These are phyloP conservation scores for Mucor velutinosus DNA, from an alignment of 371 early-diverging fungal species.

Conservation along the genomic window DNA sequence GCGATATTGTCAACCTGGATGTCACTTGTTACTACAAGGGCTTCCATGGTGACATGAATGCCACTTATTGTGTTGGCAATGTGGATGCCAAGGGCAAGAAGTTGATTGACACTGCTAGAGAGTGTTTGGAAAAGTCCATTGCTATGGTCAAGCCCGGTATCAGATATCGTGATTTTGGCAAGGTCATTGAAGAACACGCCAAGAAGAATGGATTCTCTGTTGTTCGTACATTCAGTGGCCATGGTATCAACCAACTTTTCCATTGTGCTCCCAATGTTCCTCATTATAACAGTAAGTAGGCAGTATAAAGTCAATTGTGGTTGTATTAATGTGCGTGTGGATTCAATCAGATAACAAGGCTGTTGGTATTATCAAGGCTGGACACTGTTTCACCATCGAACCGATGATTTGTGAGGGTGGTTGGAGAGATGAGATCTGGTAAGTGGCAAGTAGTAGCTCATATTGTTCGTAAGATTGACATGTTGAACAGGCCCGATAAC, in stretches of 20 bases:
- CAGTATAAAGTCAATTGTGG: not conserved
- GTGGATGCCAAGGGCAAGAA: slow-evolving; percentile 76
- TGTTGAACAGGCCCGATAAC: slow-evolving; percentile 70
- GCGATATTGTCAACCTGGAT: slow-evolving; percentile 94
- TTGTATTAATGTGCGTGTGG: not conserved
- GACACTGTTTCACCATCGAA: slow-evolving; percentile 97
- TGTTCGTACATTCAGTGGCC: slow-evolving; percentile 93
- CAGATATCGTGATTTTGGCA: slow-evolving; percentile 92
- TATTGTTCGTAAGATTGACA: not conserved
- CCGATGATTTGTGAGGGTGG: slow-evolving; percentile 95
- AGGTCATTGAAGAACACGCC: slow-evolving; percentile 88
- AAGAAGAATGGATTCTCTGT: slow-evolving; percentile 86
- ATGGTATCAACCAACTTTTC: slow-evolving; percentile 90
- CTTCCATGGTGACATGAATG: slow-evolving; percentile 93
- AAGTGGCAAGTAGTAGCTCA: not conserved
- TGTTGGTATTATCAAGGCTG: slow-evolving; percentile 90
- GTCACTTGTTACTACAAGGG: slow-evolving; percentile 84
- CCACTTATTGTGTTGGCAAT: slow-evolving; percentile 85
- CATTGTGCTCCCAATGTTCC: slow-evolving; percentile 92
- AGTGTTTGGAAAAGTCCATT: slow-evolving; percentile 89
- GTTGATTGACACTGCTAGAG: slow-evolving; percentile 78
- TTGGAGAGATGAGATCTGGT: slow-evolving; percentile 64
- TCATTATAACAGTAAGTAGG: slow-evolving; percentile 85
- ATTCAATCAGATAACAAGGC: slow-evolving; percentile 82
- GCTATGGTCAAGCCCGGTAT: slow-evolving; percentile 89